phyloP scores from a whole-genome alignment of 805 yeast species.

The Starmerella etchellsii region DNA sequence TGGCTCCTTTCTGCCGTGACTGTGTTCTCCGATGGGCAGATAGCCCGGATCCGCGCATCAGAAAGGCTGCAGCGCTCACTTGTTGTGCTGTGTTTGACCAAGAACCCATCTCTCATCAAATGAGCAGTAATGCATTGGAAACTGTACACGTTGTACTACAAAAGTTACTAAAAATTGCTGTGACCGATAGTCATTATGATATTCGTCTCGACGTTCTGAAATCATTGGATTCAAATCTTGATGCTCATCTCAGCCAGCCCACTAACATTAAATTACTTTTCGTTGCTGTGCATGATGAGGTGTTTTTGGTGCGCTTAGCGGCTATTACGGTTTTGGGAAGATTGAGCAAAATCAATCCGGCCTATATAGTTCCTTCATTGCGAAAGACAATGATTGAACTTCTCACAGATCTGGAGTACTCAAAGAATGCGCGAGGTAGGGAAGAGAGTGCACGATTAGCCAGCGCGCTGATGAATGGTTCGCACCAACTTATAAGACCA shows the following conservation, averaged over 20 bases:
- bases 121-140: conserved; percentile 63
- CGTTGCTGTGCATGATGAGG: conserved; percentile 84
- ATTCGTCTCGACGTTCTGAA: conserved; percentile 68
- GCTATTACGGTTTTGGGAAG: conserved; percentile 75
- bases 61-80: conserved; percentile 74
- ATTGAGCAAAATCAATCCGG: conserved; percentile 76
- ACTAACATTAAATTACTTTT: conserved; percentile 74
- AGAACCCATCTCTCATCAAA: conserved; percentile 75
- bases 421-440: conserved; percentile 58
- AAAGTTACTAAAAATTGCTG: conserved; percentile 65
- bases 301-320: conserved; percentile 65
- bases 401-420: conserved; percentile 71
- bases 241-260: conserved; percentile 88
- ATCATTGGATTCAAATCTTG: conserved; percentile 62
- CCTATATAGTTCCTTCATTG: conserved; percentile 85
- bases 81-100: conserved; percentile 62
- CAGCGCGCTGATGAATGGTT: conserved; percentile 59
- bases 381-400: conserved; percentile 77
- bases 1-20: conserved; percentile 76
- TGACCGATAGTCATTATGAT: conserved; percentile 79
- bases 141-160: conserved; percentile 79
- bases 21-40: conserved; percentile 77
- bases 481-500: conserved; percentile 75
- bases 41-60: conserved; percentile 62
- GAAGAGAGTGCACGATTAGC: conserved; percentile 78